Evolutionary conservation across 2,329 filamentous ascomycete genomes (phyloP).

Genomic region (Clarireedia hainanense): DNA sequence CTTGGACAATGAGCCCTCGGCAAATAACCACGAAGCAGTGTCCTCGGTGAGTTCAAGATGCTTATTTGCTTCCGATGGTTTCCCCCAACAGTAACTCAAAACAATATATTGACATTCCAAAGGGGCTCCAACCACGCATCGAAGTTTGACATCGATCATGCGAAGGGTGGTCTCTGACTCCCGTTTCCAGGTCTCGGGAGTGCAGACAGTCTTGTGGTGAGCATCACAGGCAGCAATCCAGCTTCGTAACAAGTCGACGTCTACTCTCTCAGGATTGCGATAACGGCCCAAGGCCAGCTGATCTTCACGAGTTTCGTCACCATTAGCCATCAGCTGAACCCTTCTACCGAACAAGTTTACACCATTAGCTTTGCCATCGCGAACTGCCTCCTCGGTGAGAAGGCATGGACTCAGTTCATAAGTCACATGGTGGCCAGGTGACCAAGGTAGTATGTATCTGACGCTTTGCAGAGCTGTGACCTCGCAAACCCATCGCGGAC

Average conservation of each 20-base stretch:
- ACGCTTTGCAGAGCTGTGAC: background rate
- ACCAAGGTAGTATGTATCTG: background rate
- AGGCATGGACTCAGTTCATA: background rate
- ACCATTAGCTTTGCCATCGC: background rate
- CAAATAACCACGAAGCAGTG: background rate
- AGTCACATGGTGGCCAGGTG: background rate
- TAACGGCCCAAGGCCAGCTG: background rate
- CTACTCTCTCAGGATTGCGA: background rate
- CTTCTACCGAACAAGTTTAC: background rate
- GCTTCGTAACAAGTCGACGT: background rate
- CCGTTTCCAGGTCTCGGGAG: background rate
- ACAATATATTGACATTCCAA: background rate
- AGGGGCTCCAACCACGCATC: background rate
- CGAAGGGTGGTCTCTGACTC: background rate
- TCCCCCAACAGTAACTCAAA: background rate
- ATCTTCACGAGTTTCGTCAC: background rate
- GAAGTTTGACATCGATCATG: constrained; percentile 1
- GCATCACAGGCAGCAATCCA: background rate
- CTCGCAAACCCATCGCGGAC: background rate
- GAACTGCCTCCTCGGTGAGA: background rate
- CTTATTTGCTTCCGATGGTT: background rate
- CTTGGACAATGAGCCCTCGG: background rate
- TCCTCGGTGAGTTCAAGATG: background rate
- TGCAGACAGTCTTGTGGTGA: background rate
- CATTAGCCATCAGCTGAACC: background rate